phyloP scores from a whole-genome alignment of 2,329 filamentous ascomycete species.

The Falciphora oryzae region DNA sequence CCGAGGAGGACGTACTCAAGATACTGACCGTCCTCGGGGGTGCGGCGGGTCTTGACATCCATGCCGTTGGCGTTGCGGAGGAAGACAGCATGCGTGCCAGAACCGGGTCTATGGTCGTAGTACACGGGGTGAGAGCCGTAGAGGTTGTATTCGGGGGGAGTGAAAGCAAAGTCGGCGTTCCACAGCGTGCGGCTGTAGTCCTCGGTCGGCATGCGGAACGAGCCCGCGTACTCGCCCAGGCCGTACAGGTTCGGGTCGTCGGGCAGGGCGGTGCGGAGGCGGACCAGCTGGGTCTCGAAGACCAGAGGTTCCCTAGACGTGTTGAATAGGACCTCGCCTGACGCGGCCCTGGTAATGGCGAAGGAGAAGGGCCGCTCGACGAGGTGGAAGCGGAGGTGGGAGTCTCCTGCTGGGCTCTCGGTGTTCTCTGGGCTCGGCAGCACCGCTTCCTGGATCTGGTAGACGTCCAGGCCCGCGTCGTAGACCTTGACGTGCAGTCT shows the following conservation, averaged over 20 bases:
- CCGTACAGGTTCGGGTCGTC: slow-evolving; percentile 68
- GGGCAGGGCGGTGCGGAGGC: slow-evolving; percentile 65
- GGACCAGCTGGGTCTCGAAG: slow-evolving; percentile 74
- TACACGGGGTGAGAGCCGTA: slow-evolving; percentile 62
- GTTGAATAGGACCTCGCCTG: slow-evolving; percentile 58
- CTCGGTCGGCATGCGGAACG: slow-evolving; percentile 60
- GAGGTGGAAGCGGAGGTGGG: slow-evolving; percentile 41
- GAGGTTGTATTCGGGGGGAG: slow-evolving; percentile 51
- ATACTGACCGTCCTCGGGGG: slow-evolving; percentile 24
- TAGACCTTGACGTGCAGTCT: slow-evolving; percentile 66
- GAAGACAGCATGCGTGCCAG: slow-evolving; percentile 51
- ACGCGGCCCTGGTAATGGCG: slow-evolving; percentile 30
- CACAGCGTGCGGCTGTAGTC: slow-evolving; percentile 60
- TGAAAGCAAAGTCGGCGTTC: slow-evolving; percentile 1
- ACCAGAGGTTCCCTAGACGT: slow-evolving; percentile 61
- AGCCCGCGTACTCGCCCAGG: slow-evolving; percentile 70
- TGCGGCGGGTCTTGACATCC: slow-evolving; percentile 57
- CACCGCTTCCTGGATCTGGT: slow-evolving; percentile 9
- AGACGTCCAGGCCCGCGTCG: slow-evolving; percentile 8
- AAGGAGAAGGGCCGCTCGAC: slow-evolving; percentile 58
- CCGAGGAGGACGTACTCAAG: slow-evolving; percentile 42
- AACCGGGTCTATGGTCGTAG: slow-evolving; percentile 49
- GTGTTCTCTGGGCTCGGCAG: slow-evolving; percentile 6
- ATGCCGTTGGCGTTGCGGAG: slow-evolving; percentile 58
- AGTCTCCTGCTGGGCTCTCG: background rate